A percentile compares a stretch with the other conserved stretches of the same genome.
phyloP scores from a whole-genome alignment of 176 grass and related monocot genomes.

The Triticum dicoccoides region DNA sequence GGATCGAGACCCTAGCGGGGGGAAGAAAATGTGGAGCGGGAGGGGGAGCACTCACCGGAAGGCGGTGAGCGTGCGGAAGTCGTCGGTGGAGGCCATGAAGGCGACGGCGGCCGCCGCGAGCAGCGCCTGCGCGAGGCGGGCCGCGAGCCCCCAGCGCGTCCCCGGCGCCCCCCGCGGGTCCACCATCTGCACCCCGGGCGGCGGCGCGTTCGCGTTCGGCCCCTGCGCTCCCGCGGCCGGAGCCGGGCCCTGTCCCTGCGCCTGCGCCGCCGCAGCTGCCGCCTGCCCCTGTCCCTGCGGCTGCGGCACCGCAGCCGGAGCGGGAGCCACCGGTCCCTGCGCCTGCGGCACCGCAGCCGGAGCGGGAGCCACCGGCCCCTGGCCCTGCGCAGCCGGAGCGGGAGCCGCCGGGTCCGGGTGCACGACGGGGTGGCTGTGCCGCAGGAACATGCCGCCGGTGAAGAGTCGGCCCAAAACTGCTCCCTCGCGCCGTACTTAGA shows the following conservation, averaged over 20 bases:
- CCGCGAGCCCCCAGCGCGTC: conserved; percentile 21
- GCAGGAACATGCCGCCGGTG: too few relatives aligned
- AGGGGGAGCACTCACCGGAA: conserved; percentile 50
- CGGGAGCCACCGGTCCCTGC: too few relatives aligned
- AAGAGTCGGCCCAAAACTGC: too few relatives aligned
- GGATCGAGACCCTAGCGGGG: not conserved
- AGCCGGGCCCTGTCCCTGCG: conserved; percentile 23
- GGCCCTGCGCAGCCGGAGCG: not conserved
- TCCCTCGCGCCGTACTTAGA: too few relatives aligned
- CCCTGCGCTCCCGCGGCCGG: conserved; percentile 17
- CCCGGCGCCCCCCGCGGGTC: conserved; percentile 55
- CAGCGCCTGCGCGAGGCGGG: conserved; percentile 58
- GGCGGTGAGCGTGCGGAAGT: conserved; percentile 72
- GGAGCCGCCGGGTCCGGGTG: too few relatives aligned
- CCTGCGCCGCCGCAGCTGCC: too few relatives aligned
- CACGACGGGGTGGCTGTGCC: too few relatives aligned
- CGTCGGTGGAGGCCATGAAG: conserved; percentile 70
- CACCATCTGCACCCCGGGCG: conserved; percentile 61
- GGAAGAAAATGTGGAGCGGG: not conserved
- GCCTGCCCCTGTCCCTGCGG: not conserved
- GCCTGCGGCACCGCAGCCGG: not conserved
- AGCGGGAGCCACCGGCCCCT: not conserved
- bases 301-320: not conserved
- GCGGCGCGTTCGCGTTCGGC: conserved; percentile 11
- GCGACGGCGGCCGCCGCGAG: conserved; percentile 65